These are phyloP conservation scores for Themeda triandra DNA, from an alignment of 176 grass and related monocot genomes.

Conservation along the genomic window DNA sequence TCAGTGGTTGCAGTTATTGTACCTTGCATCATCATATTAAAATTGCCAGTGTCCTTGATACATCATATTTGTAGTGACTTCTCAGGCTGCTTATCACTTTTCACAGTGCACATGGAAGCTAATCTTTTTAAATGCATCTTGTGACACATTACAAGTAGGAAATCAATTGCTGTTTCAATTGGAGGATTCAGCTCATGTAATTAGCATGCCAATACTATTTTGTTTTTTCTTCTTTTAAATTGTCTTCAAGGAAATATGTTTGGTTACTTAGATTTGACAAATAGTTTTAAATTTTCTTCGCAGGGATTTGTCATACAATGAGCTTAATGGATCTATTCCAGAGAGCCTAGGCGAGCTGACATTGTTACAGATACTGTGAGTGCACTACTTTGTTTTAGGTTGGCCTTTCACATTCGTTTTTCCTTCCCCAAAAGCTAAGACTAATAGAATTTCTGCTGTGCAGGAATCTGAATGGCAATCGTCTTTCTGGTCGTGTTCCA, in stretches of 20 bases:
- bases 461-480: slow-evolving; percentile 96
- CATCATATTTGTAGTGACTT: slow-evolving; percentile 6
- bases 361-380: slow-evolving; percentile 76
- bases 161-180: neutral
- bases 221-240: neutral
- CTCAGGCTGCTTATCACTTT: neutral
- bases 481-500: slow-evolving; percentile 85
- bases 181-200: neutral
- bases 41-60: neutral
- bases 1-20: neutral
- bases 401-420: neutral
- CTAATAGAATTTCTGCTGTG: slow-evolving; percentile 14
- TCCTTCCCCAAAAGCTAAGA: slow-evolving; percentile 2
- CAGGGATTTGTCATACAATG: slow-evolving; percentile 93
- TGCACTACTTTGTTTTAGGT: slow-evolving; percentile 22
- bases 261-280: neutral
- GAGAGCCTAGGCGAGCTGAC: slow-evolving; percentile 72
- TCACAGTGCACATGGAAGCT: neutral
- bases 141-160: neutral
- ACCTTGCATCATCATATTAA: slow-evolving; percentile 11
- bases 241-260: neutral
- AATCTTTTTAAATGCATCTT: neutral
- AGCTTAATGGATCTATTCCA: slow-evolving; percentile 94
- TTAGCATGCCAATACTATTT: neutral
- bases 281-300: slow-evolving; percentile 1